Base-by-base conservation (phyloP, 2,329 filamentous ascomycete species). In the Xylaria multiplex region DNA sequence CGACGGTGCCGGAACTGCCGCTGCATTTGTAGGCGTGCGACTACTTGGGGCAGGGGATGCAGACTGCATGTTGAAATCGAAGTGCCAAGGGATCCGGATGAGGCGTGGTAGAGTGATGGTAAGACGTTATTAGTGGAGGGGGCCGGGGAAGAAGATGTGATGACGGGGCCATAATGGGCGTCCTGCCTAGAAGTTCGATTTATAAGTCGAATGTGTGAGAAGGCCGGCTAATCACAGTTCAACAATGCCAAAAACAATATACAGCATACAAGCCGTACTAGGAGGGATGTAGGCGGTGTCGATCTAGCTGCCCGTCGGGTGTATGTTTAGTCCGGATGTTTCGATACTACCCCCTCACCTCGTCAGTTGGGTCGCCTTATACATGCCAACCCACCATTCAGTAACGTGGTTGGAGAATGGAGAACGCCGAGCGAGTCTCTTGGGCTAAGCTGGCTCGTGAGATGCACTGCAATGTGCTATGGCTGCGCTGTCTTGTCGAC, bases 1-100 rank as follows among this genome's bases (percentile, higher is more conserved):
- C 52, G 62, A 24, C 37, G 45, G 14, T 79, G 80, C 42, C 79
- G 81, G 16, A 88, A 79, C 71, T 86, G 87, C 46, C 85, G 85
- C 80, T 96, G 92, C 2, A 93, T 91, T 79, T 96, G 93, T 53
- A 97, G 85, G 32, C 93, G 88, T 30, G 93, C 93, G 62, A 93
- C 90, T 68, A 96, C 88, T 49, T 96, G 86, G 73, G 93, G 91
- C 64, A 97, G 85, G 1, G 93, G 94, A 76, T 97, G 96, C 6
- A 92, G 89, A 61, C 89, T 80, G 53, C 93, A 84, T 72, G 94
- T 95, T 11, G 93, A 92, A 66, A 95, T 85, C 16, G 92, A 91
- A 0, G 92, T 91, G 42, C 93, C 93, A 0, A 89, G 82, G 5
- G 92, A 91, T 58, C 93, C 93, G 3, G 93, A 93, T 37, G 92